Conservation (phyloP, 2,329 filamentous ascomycete species). For the Thelonectria olida region DNA sequence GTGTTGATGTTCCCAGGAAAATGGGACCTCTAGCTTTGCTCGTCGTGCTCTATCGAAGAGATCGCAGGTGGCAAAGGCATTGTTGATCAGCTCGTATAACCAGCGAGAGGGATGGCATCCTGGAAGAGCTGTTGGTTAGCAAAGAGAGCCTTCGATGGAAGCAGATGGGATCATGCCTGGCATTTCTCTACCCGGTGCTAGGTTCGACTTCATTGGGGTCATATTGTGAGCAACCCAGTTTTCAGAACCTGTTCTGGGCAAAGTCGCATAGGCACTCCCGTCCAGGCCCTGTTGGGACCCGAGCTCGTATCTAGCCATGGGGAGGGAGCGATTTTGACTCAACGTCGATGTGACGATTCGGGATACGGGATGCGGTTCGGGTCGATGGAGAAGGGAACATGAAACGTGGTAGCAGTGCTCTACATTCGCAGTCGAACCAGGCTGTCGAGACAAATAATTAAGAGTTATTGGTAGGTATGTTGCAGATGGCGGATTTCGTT, state of each 20-base stretch:
- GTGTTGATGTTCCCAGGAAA: conserved; percentile 48
- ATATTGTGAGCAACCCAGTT: conserved; percentile 44
- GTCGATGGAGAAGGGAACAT: not conserved
- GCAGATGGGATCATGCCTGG: conserved; percentile 36
- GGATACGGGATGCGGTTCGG: not conserved
- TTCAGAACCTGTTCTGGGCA: conserved; percentile 44
- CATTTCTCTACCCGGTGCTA: conserved; percentile 36
- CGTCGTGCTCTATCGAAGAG: conserved; percentile 47
- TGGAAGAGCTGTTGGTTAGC: conserved; percentile 29
- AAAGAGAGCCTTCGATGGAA: not conserved
- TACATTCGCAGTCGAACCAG: no score
- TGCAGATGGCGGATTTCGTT: not conserved
- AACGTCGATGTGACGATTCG: not conserved
- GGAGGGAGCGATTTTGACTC: not conserved
- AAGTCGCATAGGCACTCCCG: conserved; percentile 40
- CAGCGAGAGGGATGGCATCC: conserved; percentile 53
- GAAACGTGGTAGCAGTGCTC: not conserved
- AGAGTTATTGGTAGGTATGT: not conserved
- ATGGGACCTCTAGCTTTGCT: conserved; percentile 42
- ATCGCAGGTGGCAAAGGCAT: conserved; percentile 48
- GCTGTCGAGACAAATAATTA: not conserved
- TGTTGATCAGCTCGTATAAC: conserved; percentile 52
- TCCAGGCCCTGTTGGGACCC: conserved; percentile 41
- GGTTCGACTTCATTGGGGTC: conserved; percentile 44
- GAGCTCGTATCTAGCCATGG: conserved; percentile 44